Evolutionary conservation across 208 protist species (phyloP), one percentile per base, ranked within the genome.

Genomic region (Leishmania amazonensis): DNA sequence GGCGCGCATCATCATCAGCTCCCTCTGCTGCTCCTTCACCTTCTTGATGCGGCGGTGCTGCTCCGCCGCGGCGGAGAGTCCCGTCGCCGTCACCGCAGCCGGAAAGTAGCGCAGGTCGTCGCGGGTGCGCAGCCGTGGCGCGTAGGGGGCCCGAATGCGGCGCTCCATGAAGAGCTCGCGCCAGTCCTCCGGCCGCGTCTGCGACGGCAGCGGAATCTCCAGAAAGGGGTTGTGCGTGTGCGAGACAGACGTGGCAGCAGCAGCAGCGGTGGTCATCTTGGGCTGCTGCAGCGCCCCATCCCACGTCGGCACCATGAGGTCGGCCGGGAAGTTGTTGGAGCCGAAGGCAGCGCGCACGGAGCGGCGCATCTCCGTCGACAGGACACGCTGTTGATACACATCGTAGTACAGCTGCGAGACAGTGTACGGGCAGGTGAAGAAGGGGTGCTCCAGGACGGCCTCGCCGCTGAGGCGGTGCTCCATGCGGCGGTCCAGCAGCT

Each of bases 21-120:
- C 86, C 19, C 71, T 77, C 74, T 89, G 85, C 51, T 86, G 68
- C 58, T 90, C 86, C 76, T 89, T 89, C 28, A 80, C 86, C 54
- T 89, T 83, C 31, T 90, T 89, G 42, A 97, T 85, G 24, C 53
- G 83, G 38, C 92, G 89, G 64, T 95, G 93, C 84, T 91, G 89
- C 81, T 93, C 87, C n/a, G 89, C 87, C 1, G 88, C 86, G 40
- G 88, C 91, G 70, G 87, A 94, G 35, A 91, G 77, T 0, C 94
- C 94, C 4, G 86, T 94, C 15, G 94, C 94, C 24, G 94, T 97
- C 40, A 96, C 90, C 1, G 95, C 95, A 24, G 78, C 49, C 19
- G 95, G 95, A 78, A 97, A 97, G 86, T 96, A 97, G 60, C 90
- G 87, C 67, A 97, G 79, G 85, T 97, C 95, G 74, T 97, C 95